Evolutionary conservation across 352 stramenopile genomes (phyloP), one percentile per base, ranked within the genome.

Genomic region (Peronospora farinosa): DNA sequence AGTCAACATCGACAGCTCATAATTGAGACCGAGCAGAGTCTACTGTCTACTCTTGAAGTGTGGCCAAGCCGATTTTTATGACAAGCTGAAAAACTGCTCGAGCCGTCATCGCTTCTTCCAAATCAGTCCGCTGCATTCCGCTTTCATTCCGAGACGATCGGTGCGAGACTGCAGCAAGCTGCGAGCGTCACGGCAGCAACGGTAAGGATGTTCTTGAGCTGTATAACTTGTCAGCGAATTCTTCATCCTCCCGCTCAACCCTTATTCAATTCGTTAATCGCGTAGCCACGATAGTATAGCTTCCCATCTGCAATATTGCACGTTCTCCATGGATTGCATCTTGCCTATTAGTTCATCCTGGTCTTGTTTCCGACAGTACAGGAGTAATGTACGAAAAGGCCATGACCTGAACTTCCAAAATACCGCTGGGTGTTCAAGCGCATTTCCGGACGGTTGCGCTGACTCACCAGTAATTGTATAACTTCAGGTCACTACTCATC

Each of bases 201-300:
- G 51, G 65, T 74, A 56, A 16, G 40, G 1, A 32, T 33, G 4
- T 15, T 25, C n/a, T 43, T 15, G 1, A n/a, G 21, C 16, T 41
- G 11, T 9, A 46, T 15, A 10, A 28, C n/a, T 41, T 28, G 15
- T 56, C 39, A 38, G 19, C 9, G 19, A 11, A 12, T 31, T 33
- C 19, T 6, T 40, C 13, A 50, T 21, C 11, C 9, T 40, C n/a
- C 11, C 15, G 31, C 9, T 15, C 31, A 36, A 15, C 12, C 9
- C n/a, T n/a, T n/a, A 30, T 33, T 21, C 41, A 67, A 48, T 75
- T 77, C 12, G 75, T 77, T 1, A 72, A 74, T 23, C 71, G 77
- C 12, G 76, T 73, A 6, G 78, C 81, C 2, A 60, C 63, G 0
- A 88, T 90, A 67, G 39, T 65, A 17, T 92, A n/a, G n/a, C n/a